phyloP scores from a whole-genome alignment of 1,139 yeast genomes.

The Yamadazyma spencermartinsiae region DNA sequence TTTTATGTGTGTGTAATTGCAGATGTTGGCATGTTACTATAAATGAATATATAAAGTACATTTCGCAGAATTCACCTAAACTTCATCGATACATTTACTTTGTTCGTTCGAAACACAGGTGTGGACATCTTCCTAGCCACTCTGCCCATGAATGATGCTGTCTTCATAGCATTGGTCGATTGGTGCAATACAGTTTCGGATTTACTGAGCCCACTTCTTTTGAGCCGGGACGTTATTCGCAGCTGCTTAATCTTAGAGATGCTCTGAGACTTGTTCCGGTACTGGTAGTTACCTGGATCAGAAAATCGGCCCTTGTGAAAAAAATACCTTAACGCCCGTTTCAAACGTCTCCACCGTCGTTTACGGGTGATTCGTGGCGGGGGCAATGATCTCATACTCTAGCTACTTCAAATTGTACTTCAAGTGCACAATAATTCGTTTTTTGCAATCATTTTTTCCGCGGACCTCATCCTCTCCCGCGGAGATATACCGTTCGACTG shows the following conservation, averaged over 20 bases:
- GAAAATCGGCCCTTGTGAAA: conserved; percentile 29
- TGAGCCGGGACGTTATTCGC: conserved; percentile 22
- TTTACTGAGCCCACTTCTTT: conserved; percentile 17
- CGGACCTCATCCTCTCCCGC: neutral
- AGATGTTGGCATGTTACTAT: too few relatives aligned
- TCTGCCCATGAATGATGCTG: conserved; percentile 26
- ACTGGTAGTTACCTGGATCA: conserved; percentile 32
- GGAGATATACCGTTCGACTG: too few relatives aligned
- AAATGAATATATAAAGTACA: too few relatives aligned
- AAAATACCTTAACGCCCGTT: conserved; percentile 29
- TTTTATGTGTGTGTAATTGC: too few relatives aligned
- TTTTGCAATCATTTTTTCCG: neutral
- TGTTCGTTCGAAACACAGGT: conserved; percentile 20
- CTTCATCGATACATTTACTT: conserved; percentile 18
- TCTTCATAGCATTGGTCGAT: conserved; percentile 25
- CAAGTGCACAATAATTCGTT: neutral
- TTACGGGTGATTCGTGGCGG: conserved; percentile 42
- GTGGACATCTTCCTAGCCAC: conserved; percentile 24
- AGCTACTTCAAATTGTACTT: neutral
- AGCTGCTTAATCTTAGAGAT: conserved; percentile 28
- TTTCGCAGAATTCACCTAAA: too few relatives aligned
- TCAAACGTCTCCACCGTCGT: conserved; percentile 39
- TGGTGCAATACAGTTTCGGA: conserved; percentile 17
- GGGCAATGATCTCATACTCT: conserved; percentile 41
- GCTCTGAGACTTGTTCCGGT: conserved; percentile 19